Evolutionary conservation across 1,284 basidiomycete genomes (phyloP).

Genomic region (Melampsora larici-populina): DNA sequence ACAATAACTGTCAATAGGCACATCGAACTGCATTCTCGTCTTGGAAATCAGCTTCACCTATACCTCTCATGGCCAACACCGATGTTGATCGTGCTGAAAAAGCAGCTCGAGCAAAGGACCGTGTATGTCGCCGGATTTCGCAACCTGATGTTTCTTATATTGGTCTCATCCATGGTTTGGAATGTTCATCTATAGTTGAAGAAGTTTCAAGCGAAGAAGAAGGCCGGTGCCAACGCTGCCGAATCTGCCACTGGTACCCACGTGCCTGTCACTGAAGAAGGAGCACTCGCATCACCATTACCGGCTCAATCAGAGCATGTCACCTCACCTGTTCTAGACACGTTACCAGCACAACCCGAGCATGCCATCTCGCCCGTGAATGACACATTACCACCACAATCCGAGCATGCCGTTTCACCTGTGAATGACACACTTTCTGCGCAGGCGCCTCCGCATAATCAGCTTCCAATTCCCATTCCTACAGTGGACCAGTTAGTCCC

Average conservation of each 20-base stretch:
- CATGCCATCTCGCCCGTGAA: not conserved
- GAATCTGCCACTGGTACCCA: not conserved
- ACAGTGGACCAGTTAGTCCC: not conserved
- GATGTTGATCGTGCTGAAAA: slow-evolving; percentile 33
- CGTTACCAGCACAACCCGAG: too few species aligned
- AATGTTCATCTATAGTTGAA: slow-evolving; percentile 19
- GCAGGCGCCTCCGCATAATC: not conserved
- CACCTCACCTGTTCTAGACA: too few species aligned
- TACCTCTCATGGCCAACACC: slow-evolving; percentile 27
- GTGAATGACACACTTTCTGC: not conserved
- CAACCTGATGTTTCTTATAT: not conserved
- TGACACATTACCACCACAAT: too few species aligned
- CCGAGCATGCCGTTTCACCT: not conserved
- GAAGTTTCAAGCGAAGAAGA: slow-evolving; percentile 43
- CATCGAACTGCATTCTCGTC: too few species aligned
- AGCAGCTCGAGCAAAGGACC: slow-evolving; percentile 36
- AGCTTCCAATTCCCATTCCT: not conserved
- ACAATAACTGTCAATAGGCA: too few species aligned
- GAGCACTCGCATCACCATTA: not conserved
- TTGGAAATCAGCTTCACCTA: too few species aligned
- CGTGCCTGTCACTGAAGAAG: not conserved
- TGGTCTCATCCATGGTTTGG: not conserved
- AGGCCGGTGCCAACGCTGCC: slow-evolving; percentile 2
- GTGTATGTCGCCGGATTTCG: slow-evolving; percentile 8
- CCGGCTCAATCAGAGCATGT: not conserved